A percentile compares a stretch with the other conserved stretches of the same genome.
Evolutionary conservation across 116 monocot species (phyloP).

Genomic region (Thalassia testudinum): DNA sequence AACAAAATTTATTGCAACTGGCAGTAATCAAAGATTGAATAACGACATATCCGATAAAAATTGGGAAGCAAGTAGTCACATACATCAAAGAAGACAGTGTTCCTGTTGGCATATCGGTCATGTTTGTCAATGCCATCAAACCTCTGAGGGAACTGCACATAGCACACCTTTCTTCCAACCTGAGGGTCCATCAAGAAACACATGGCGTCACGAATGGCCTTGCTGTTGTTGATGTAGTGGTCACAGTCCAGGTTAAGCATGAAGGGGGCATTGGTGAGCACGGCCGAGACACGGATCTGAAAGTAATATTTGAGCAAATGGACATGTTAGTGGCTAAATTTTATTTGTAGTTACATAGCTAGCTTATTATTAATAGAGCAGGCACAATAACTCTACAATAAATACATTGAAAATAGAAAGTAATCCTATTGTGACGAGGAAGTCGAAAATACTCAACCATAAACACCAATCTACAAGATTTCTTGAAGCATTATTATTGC

Average conservation of each 20-base stretch:
- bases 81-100: constrained; percentile 97
- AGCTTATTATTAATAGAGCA: too few species aligned
- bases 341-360: too few species aligned
- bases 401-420: too few species aligned
- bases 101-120: constrained; percentile 91
- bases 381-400: too few species aligned
- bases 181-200: constrained; percentile 97
- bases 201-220: constrained; percentile 88
- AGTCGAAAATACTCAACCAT: too few species aligned
- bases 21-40: neutral
- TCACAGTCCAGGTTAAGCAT: constrained; percentile 95
- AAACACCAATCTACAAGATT: too few species aligned
- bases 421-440: too few species aligned
- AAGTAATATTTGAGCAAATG: too few species aligned
- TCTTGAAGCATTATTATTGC: too few species aligned
- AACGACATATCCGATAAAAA: neutral
- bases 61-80: neutral
- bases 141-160: constrained; percentile 93
- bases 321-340: too few species aligned
- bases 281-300: constrained; percentile 87
- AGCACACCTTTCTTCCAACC: constrained; percentile 72
- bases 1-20: neutral
- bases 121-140: constrained; percentile 84
- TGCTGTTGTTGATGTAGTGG: constrained; percentile 98
- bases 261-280: constrained; percentile 96